These are phyloP conservation scores for Cyberlindnera samutprakarnensis DNA, from an alignment of 805 yeast genomes.

Conservation along the genomic window DNA sequence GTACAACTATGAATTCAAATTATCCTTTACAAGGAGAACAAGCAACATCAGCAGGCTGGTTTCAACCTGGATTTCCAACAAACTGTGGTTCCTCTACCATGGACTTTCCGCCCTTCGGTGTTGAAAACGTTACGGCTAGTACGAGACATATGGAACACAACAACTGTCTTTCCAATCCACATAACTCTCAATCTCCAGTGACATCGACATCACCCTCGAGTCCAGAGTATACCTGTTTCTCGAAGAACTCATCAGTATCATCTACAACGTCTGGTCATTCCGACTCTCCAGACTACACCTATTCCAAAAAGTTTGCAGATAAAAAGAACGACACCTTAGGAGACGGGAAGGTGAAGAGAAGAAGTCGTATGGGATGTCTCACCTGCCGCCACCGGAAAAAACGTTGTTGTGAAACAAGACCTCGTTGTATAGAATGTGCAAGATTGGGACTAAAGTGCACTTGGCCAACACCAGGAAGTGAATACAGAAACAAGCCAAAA, in stretches of 20 bases:
- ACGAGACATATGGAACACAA: too few relatives aligned
- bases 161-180: too few relatives aligned
- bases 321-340: conserved; percentile 2
- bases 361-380: conserved; percentile 68
- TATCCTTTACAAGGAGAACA: too few relatives aligned
- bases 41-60: too few relatives aligned
- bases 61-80: too few relatives aligned
- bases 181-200: conserved; percentile 5
- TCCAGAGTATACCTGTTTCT: conserved; percentile 5
- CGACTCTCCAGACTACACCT: conserved; percentile 6
- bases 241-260: conserved; percentile 6
- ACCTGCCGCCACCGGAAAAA: conserved; percentile 76
- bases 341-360: conserved; percentile 28
- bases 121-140: background rate
- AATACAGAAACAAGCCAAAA: conserved; percentile 38
- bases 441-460: conserved; percentile 56
- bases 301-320: conserved; percentile 1
- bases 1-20: too few relatives aligned
- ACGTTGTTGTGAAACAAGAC: conserved; percentile 67
- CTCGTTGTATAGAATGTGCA: conserved; percentile 61
- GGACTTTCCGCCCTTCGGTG: background rate
- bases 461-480: conserved; percentile 67
- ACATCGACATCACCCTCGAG: conserved; percentile 3
- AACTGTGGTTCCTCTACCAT: too few relatives aligned
- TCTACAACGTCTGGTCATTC: conserved; percentile 2